A percentile compares a stretch with the other conserved stretches of the same genome.
Evolutionary conservation across 2,329 filamentous ascomycete genomes (phyloP).

Genomic region (Xylaria sp.): DNA sequence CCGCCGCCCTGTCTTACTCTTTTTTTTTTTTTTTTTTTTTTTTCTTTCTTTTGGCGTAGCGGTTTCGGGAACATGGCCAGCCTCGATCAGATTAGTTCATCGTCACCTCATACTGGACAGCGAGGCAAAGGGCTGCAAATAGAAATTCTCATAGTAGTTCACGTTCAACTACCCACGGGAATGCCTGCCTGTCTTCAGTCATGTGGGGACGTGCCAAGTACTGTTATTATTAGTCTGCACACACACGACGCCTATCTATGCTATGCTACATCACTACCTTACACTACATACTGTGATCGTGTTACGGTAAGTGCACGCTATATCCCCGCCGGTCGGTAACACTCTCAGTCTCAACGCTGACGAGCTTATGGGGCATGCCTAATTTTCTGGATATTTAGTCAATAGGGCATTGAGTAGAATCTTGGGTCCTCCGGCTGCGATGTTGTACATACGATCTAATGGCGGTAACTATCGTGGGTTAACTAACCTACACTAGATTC

Average conservation of each 20-base stretch:
- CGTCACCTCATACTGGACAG: not conserved
- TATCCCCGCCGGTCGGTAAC: conserved; percentile 11
- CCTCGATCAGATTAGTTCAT: not conserved
- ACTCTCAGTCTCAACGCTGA: conserved; percentile 1
- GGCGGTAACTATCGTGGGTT: not conserved
- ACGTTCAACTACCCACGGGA: not conserved
- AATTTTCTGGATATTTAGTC: not conserved
- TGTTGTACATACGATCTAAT: not conserved
- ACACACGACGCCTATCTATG: conserved; percentile 2
- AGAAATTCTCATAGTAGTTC: not conserved
- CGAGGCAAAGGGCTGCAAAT: not conserved
- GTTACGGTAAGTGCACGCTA: not conserved
- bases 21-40: not conserved
- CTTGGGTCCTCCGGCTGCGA: conserved; percentile 1
- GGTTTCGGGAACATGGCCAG: not conserved
- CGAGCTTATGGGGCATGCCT: conserved; percentile 9
- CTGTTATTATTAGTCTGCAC: not conserved
- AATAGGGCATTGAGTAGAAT: not conserved
- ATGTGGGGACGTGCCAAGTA: too few relatives aligned
- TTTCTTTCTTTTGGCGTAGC: not conserved
- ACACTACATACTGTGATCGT: not conserved
- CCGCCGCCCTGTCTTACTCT: not conserved
- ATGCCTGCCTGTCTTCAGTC: not conserved
- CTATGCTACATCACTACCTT: not conserved
- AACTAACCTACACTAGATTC: not conserved